Evolutionary conservation across 2,329 filamentous ascomycete genomes (phyloP).

Genomic region (Aspergillus fumigatiaffinis): DNA sequence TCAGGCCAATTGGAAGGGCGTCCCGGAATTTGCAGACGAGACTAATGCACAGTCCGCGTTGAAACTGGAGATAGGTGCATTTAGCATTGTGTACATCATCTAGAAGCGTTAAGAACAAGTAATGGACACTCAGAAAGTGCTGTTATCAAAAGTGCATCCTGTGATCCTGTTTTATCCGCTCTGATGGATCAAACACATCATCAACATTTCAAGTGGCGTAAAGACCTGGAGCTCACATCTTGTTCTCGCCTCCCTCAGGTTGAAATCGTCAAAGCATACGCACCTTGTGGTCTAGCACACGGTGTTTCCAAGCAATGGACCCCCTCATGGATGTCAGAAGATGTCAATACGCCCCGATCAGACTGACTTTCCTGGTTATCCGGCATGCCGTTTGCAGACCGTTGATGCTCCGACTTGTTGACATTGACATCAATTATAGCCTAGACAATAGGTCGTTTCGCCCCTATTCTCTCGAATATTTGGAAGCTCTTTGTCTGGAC

Average conservation of each 20-base stretch:
- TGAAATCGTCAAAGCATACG: background rate
- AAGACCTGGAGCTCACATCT: background rate
- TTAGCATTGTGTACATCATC: background rate
- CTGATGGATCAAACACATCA: background rate
- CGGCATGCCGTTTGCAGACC: background rate
- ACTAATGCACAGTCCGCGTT: slow-evolving; percentile 3
- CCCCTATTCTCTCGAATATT: background rate
- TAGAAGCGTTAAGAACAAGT: background rate
- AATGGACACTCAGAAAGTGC: background rate
- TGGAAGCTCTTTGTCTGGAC: background rate
- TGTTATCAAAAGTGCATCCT: background rate
- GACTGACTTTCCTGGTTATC: background rate
- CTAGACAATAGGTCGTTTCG: background rate
- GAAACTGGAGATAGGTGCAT: background rate
- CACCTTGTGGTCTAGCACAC: background rate
- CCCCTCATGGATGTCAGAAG: background rate
- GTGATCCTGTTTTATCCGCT: background rate
- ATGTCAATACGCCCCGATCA: background rate
- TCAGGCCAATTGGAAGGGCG: slow-evolving; percentile 1
- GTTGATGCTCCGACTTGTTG: background rate
- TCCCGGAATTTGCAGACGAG: background rate
- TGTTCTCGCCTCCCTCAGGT: too few relatives aligned
- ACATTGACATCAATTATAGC: background rate
- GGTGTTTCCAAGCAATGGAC: background rate
- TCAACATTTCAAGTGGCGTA: background rate